Percentiles rank a stretch among this genome's conserved stretches.
Evolutionary conservation across 1,284 basidiomycete genomes (phyloP).

Genomic region (Cutaneotrichosporon sp.): DNA sequence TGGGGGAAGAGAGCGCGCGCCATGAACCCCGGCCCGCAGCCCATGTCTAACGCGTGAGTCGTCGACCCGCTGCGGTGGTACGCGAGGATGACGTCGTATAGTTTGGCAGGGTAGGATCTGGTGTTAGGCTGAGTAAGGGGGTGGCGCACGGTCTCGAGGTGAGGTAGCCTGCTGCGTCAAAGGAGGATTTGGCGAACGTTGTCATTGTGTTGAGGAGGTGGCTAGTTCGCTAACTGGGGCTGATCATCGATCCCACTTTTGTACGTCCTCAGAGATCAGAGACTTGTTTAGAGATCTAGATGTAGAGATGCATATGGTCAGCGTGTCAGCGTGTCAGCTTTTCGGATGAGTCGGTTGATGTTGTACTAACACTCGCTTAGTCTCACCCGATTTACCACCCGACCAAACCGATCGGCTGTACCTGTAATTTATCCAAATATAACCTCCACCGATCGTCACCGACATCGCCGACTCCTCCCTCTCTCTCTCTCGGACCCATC

Average conservation of each 20-base stretch:
- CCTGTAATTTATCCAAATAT: not conserved
- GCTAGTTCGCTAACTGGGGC: not conserved
- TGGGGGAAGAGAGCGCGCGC: slow-evolving; percentile 60
- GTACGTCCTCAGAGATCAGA: too few relatives aligned
- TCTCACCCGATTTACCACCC: too few relatives aligned
- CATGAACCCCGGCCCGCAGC: slow-evolving; percentile 70
- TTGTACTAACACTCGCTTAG: too few relatives aligned
- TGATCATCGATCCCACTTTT: too few relatives aligned
- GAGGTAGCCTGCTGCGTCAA: slow-evolving; percentile 41
- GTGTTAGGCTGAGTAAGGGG: slow-evolving; percentile 13
- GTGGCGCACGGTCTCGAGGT: slow-evolving; percentile 37
- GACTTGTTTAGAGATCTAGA: too few relatives aligned
- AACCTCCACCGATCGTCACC: slow-evolving; percentile 1
- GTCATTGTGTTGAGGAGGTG: slow-evolving; percentile 23
- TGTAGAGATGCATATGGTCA: too few relatives aligned
- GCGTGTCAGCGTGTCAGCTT: too few relatives aligned
- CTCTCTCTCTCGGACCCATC: not conserved
- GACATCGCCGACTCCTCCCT: not conserved
- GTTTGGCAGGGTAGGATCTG: slow-evolving; percentile 34
- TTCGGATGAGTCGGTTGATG: too few relatives aligned
- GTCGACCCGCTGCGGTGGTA: slow-evolving; percentile 33
- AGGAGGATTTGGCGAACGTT: slow-evolving; percentile 37
- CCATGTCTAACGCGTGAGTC: slow-evolving; percentile 62
- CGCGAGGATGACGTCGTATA: slow-evolving; percentile 34
- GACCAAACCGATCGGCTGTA: not conserved